Evolutionary conservation across 208 protist species (phyloP).

Genomic region (Leishmania mexicana): DNA sequence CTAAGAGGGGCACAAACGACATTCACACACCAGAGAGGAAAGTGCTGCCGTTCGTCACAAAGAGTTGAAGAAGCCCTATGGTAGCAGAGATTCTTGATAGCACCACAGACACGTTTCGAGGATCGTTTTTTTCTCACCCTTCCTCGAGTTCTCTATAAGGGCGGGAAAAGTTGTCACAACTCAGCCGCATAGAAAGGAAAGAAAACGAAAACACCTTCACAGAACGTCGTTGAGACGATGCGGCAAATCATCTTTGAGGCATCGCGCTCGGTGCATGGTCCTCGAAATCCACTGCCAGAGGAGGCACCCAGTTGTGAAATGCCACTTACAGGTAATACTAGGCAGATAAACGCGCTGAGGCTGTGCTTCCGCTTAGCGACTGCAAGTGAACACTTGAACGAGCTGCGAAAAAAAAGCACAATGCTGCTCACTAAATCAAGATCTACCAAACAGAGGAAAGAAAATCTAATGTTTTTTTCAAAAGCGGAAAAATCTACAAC

Average conservation of each 20-base stretch:
- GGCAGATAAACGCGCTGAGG: neutral
- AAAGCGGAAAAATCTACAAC: conserved; percentile 8
- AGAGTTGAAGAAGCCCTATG: neutral
- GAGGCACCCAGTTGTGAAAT: neutral
- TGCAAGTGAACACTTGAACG: neutral
- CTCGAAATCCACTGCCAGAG: neutral
- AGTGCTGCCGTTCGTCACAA: neutral
- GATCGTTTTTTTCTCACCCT: neutral
- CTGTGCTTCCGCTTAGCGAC: neutral
- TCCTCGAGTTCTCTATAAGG: neutral
- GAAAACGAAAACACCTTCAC: neutral
- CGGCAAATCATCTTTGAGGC: neutral
- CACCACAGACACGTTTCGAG: neutral
- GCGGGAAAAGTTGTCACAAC: neutral
- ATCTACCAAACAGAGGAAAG: neutral
- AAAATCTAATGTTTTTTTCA: neutral
- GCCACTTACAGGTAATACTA: neutral
- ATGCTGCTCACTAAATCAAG: neutral
- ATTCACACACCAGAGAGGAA: neutral
- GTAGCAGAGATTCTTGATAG: neutral
- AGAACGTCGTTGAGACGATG: neutral
- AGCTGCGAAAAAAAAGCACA: neutral
- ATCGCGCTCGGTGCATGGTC: neutral
- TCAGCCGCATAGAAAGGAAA: neutral
- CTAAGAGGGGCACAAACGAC: neutral